These are phyloP conservation scores for Ensete ventricosum DNA, from an alignment of 176 grass and related monocot genomes.

Conservation along the genomic window DNA sequence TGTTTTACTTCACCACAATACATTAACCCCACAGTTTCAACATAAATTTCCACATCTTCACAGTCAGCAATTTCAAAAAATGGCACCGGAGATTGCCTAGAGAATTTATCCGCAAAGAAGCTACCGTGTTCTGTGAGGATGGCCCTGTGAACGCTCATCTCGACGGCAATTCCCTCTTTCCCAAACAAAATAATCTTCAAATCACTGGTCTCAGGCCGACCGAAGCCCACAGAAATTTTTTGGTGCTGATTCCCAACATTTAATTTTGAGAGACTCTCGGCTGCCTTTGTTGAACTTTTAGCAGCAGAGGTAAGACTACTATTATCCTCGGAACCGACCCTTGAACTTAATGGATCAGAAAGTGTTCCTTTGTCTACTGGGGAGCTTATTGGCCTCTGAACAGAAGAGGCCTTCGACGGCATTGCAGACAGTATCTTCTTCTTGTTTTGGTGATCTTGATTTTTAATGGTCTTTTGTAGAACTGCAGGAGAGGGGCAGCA, in stretches of 20 bases:
- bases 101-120: conserved; percentile 61
- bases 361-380: conserved; percentile 37
- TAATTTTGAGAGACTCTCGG: conserved; percentile 35
- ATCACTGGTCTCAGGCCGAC: conserved; percentile 59
- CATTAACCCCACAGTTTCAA: conserved; percentile 57
- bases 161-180: conserved; percentile 61
- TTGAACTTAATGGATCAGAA: conserved; percentile 37
- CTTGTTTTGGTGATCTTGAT: conserved; percentile 42
- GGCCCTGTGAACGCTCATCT: conserved; percentile 56
- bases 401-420: conserved; percentile 46
- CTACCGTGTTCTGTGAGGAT: conserved; percentile 48
- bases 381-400: conserved; percentile 35
- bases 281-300: conserved; percentile 33
- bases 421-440: conserved; percentile 43
- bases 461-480: conserved; percentile 51
- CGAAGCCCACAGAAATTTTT: conserved; percentile 76
- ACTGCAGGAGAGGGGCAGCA: conserved; percentile 71
- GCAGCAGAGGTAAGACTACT: conserved; percentile 7
- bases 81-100: conserved; percentile 2
- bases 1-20: conserved; percentile 49
- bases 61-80: conserved; percentile 49
- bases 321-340: conserved; percentile 30
- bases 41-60: conserved; percentile 52
- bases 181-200: conserved; percentile 61
- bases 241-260: conserved; percentile 23